A percentile compares a stretch with the other conserved stretches of the same genome.
Evolutionary conservation across 1,139 yeast genomes (phyloP).

Genomic region (Hyphopichia wangnamkhiaoensis): DNA sequence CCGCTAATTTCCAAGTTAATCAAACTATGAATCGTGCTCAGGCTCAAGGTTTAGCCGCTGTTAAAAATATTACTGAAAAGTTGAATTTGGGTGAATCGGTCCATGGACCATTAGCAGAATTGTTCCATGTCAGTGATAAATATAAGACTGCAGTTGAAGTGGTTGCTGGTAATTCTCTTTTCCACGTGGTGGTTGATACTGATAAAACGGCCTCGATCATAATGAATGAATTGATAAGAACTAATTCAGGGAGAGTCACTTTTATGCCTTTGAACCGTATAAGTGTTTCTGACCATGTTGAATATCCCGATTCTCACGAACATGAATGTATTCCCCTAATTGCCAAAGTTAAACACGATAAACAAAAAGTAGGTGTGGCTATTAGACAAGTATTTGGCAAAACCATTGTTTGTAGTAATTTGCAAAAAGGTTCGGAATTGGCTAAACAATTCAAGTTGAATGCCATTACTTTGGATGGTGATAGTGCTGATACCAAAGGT

Average conservation of each 20-base stretch:
- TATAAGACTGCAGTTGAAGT: slow-evolving; percentile 87
- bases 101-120: slow-evolving; percentile 82
- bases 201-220: slow-evolving; percentile 80
- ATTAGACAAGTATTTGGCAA: slow-evolving; percentile 79
- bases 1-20: slow-evolving; percentile 59
- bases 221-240: slow-evolving; percentile 75
- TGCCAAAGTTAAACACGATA: slow-evolving; percentile 64
- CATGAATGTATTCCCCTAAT: slow-evolving; percentile 71
- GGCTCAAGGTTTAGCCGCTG: slow-evolving; percentile 69
- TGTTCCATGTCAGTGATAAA: slow-evolving; percentile 77
- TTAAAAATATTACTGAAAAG: slow-evolving; percentile 56
- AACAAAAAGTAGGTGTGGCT: slow-evolving; percentile 56
- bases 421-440: slow-evolving; percentile 68
- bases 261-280: slow-evolving; percentile 86
- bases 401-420: slow-evolving; percentile 72
- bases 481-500: slow-evolving; percentile 81
- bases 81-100: slow-evolving; percentile 61
- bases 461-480: slow-evolving; percentile 91
- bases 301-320: slow-evolving; percentile 57
- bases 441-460: slow-evolving; percentile 63
- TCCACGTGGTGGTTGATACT: slow-evolving; percentile 85
- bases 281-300: slow-evolving; percentile 27
- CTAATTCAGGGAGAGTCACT: slow-evolving; percentile 80
- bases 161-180: slow-evolving; percentile 82
- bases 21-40: slow-evolving; percentile 76